A percentile compares a stretch with the other conserved stretches of the same genome.
These are phyloP conservation scores for Panicum virgatum DNA, from an alignment of 202 grass and related monocot species.

Conservation along the genomic window DNA sequence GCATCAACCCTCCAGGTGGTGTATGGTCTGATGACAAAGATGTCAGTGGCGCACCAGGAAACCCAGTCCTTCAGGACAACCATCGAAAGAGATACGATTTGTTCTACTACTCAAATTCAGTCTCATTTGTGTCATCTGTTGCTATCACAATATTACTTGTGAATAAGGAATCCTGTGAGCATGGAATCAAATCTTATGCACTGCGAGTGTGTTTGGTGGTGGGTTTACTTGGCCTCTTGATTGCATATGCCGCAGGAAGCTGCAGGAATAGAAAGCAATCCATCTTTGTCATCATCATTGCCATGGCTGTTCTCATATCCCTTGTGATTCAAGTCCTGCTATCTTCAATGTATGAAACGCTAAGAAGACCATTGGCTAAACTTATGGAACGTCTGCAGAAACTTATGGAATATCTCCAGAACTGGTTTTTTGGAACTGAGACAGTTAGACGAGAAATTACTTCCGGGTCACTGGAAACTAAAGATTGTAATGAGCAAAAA, in stretches of 20 bases:
- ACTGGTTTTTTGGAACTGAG: neutral
- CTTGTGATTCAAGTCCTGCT: conserved; percentile 46
- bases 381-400: neutral
- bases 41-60: conserved; percentile 19
- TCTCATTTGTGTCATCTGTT: conserved; percentile 50
- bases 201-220: conserved; percentile 38
- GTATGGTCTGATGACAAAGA: conserved; percentile 46
- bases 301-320: conserved; percentile 41
- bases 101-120: conserved; percentile 65
- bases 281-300: conserved; percentile 34
- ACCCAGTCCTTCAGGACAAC: conserved; percentile 44
- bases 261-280: conserved; percentile 15
- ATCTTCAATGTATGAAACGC: neutral
- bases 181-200: conserved; percentile 34
- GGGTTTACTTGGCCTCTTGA: conserved; percentile 47
- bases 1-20: conserved; percentile 61
- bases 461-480: neutral
- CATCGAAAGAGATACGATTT: conserved; percentile 28
- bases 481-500: neutral
- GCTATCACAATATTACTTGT: conserved; percentile 57
- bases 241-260: conserved; percentile 46
- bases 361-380: neutral
- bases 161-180: conserved; percentile 42
- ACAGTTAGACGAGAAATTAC: neutral
- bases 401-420: neutral